Conservation (phyloP, 495 filamentous ascomycete genomes). For the Neurospora sp. region DNA sequence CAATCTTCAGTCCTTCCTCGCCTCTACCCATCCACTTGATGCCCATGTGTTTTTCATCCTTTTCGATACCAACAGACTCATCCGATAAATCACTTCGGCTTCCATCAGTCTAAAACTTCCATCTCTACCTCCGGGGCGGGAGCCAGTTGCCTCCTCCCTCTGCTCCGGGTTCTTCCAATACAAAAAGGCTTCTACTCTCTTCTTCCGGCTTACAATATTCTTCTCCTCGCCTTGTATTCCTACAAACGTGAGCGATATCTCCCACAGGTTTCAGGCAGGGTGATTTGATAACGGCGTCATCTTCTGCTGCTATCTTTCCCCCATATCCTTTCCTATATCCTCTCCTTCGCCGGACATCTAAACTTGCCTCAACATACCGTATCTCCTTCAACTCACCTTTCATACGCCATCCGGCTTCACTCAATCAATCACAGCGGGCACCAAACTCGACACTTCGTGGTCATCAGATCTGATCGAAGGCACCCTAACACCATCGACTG, state of each 20-base stretch:
- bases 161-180: background rate
- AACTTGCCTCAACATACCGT: background rate
- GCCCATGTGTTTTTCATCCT: background rate
- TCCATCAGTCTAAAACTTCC: background rate
- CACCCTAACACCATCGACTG: background rate
- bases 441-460: background rate
- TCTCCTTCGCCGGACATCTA: background rate
- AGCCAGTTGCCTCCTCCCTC: background rate
- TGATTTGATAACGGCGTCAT: background rate
- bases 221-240: too few species aligned
- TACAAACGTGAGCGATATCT: background rate
- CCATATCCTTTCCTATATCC: background rate
- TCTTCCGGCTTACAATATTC: background rate
- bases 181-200: background rate
- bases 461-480: background rate
- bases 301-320: background rate
- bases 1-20: background rate
- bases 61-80: background rate
- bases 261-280: background rate
- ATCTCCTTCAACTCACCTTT: background rate
- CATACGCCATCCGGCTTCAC: background rate
- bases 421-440: background rate
- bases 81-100: background rate
- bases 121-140: background rate
- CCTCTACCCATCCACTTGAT: background rate